phyloP scores from a whole-genome alignment of 306 rosid genomes.

The Vicia faba region DNA sequence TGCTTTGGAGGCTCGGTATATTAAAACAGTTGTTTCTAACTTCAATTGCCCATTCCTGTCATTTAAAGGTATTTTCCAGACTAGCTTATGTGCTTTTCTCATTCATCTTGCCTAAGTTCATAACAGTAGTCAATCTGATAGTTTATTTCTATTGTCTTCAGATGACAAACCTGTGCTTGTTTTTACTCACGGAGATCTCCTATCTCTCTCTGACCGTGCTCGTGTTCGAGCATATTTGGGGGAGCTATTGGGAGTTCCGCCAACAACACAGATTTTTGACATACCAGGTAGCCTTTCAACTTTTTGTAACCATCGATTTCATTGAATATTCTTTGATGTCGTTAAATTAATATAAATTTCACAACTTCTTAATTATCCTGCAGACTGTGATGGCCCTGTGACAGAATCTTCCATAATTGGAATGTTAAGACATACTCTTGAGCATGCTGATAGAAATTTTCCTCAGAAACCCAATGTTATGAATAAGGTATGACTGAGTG shows the following conservation, averaged over 20 bases:
- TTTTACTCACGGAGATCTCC: constrained; percentile 87
- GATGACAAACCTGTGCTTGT: constrained; percentile 90
- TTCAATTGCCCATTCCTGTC: constrained; percentile 71
- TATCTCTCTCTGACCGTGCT: constrained; percentile 65
- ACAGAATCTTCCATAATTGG: constrained; percentile 56
- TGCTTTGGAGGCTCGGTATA: constrained; percentile 43
- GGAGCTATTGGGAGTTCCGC: constrained; percentile 69
- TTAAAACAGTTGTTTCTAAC: constrained; percentile 49
- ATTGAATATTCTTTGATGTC: constrained; percentile 1
- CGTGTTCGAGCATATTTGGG: constrained; percentile 64
- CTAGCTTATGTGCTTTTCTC: constrained; percentile 5
- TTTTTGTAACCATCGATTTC: constrained; percentile 14
- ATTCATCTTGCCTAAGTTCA: too few relatives aligned
- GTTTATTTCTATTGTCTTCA: constrained; percentile 35
- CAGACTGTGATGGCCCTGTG: constrained; percentile 61
- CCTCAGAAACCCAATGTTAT: constrained; percentile 43
- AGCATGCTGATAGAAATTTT: constrained; percentile 77
- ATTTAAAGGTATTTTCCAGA: constrained; percentile 61
- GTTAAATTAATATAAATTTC: neutral
- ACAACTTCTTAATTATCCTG: constrained; percentile 23
- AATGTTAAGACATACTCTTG: constrained; percentile 73
- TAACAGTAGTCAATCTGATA: neutral
- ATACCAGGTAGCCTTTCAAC: constrained; percentile 64
- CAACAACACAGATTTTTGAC: constrained; percentile 76
- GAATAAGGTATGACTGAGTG: constrained; percentile 44